Conservation (phyloP, 2,329 filamentous ascomycete species). For the Pestalotiopsis sp. region DNA sequence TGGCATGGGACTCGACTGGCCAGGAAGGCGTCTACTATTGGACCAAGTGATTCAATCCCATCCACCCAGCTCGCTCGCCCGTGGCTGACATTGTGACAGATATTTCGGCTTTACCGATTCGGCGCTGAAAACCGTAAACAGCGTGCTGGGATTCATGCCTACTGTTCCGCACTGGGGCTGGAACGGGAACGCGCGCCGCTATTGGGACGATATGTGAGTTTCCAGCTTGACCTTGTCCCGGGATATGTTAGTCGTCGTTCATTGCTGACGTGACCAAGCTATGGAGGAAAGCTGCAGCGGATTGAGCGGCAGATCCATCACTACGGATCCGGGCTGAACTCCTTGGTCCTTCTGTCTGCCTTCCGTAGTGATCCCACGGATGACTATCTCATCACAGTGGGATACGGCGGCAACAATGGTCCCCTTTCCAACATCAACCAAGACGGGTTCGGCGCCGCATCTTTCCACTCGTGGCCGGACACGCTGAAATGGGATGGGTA, state of each 20-base stretch:
- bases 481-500: conserved; percentile 59
- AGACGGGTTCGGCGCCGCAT: conserved; percentile 56
- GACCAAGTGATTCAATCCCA: conserved; percentile 41
- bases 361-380: conserved; percentile 50
- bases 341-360: conserved; percentile 53
- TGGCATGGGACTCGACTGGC: conserved; percentile 65
- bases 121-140: conserved; percentile 51
- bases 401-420: conserved; percentile 55
- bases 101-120: conserved; percentile 53
- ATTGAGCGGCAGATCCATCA: conserved; percentile 60
- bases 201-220: conserved; percentile 60
- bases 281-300: conserved; percentile 42
- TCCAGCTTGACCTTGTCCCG: conserved; percentile 1
- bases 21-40: conserved; percentile 66
- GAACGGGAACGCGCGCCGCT: conserved; percentile 63
- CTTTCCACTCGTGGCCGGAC: conserved; percentile 61
- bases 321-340: conserved; percentile 62
- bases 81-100: conserved; percentile 21
- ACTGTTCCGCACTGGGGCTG: conserved; percentile 64
- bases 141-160: conserved; percentile 58
- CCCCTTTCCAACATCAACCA: conserved; percentile 58
- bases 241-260: neutral
- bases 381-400: conserved; percentile 54
- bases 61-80: neutral
- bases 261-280: conserved; percentile 26